These are phyloP conservation scores for Leptographium radiaticola DNA, from an alignment of 2,329 filamentous ascomycete species.

Conservation along the genomic window DNA sequence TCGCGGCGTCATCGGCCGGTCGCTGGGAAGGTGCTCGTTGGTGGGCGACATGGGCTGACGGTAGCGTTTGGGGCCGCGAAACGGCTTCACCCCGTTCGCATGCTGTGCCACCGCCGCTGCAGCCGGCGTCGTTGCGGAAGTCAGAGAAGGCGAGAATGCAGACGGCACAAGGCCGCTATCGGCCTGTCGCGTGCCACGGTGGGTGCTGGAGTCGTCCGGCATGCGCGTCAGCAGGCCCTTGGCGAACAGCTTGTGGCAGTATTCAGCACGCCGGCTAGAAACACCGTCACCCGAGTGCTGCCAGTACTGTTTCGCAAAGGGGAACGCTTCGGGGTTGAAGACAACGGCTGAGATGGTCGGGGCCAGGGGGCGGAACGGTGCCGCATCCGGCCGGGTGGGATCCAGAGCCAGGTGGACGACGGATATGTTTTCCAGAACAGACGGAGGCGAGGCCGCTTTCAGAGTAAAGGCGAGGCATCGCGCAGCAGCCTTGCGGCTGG, in stretches of 20 bases:
- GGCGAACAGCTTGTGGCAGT: conserved; percentile 63
- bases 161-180: neutral
- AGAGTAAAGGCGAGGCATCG: conserved; percentile 65
- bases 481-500: conserved; percentile 53
- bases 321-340: conserved; percentile 52
- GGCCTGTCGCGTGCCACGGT: neutral
- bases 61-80: conserved; percentile 70
- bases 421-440: conserved; percentile 33
- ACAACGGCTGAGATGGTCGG: conserved; percentile 59
- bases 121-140: conserved; percentile 4
- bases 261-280: conserved; percentile 83
- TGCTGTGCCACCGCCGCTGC: conserved; percentile 15
- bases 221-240: conserved; percentile 44
- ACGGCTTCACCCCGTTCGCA: conserved; percentile 21
- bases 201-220: conserved; percentile 3
- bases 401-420: conserved; percentile 53
- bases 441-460: conserved; percentile 36
- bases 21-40: conserved; percentile 4
- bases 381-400: conserved; percentile 34
- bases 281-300: conserved; percentile 90
- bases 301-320: conserved; percentile 87
- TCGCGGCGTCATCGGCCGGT: neutral
- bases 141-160: neutral
- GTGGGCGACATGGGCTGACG: conserved; percentile 41
- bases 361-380: conserved; percentile 38